A percentile compares a stretch with the other conserved stretches of the same genome.
phyloP scores from a whole-genome alignment of 139 green algal genomes.

The Klebsormidium nitens region DNA sequence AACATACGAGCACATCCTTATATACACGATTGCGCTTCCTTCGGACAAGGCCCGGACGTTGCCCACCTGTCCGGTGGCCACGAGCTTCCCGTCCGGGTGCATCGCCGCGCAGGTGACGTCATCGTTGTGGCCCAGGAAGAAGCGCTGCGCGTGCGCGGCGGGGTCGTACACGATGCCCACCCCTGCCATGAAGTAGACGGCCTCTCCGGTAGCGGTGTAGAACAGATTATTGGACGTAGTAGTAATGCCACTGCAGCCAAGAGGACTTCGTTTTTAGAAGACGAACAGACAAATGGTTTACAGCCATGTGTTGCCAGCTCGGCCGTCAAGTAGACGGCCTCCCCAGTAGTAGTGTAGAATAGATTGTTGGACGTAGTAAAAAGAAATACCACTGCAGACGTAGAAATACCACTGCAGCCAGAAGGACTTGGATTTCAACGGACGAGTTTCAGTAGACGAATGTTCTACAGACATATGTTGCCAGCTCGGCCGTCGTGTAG shows the following conservation, averaged over 20 bases:
- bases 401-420: not conserved
- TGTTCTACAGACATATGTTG: not conserved
- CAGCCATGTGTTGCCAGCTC: not conserved
- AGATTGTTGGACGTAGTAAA: not conserved
- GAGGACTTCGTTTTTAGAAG: not conserved
- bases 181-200: conserved; percentile 21
- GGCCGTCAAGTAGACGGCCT: not conserved
- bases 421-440: not conserved
- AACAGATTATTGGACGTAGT: conserved; percentile 12
- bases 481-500: not conserved
- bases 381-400: not conserved
- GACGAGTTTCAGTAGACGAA: not conserved
- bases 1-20: too few relatives aligned
- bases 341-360: not conserved
- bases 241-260: not conserved
- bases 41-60: conserved; percentile 37
- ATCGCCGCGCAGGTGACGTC: conserved; percentile 35
- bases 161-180: conserved; percentile 26
- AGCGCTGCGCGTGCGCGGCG: conserved; percentile 16
- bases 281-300: not conserved
- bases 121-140: conserved; percentile 39
- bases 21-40: conserved; percentile 52
- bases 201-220: conserved; percentile 3
- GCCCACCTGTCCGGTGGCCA: conserved; percentile 21
- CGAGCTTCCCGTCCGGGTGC: conserved; percentile 30